phyloP scores from a whole-genome alignment of 1,284 basidiomycete genomes.

The Trichosporon asahii region DNA sequence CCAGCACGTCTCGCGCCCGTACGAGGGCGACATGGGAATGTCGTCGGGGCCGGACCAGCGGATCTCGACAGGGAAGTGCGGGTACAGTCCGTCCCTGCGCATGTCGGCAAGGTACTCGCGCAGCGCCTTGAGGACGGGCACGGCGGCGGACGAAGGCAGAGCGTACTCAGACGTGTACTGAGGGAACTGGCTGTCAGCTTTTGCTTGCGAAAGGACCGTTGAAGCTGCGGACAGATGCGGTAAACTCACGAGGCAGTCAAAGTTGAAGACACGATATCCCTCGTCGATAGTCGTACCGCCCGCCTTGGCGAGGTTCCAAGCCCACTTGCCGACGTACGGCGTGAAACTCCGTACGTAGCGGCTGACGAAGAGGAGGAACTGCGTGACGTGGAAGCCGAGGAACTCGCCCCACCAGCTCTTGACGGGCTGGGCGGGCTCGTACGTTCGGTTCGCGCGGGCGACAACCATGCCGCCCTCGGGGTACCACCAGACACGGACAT shows the following conservation, averaged over 20 bases:
- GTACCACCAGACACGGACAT: slow-evolving; percentile 95
- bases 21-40: slow-evolving; percentile 88
- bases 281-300: slow-evolving; percentile 60
- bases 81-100: slow-evolving; percentile 62
- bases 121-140: not conserved
- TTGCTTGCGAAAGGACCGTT: too few relatives aligned
- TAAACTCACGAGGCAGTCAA: slow-evolving; percentile 59
- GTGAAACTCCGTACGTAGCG: slow-evolving; percentile 46
- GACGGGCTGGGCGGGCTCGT: slow-evolving; percentile 58
- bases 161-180: slow-evolving; percentile 94
- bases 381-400: slow-evolving; percentile 72
- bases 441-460: slow-evolving; percentile 69
- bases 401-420: slow-evolving; percentile 59
- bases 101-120: not conserved
- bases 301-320: slow-evolving; percentile 45
- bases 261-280: slow-evolving; percentile 73
- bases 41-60: slow-evolving; percentile 84
- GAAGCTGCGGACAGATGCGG: too few relatives aligned
- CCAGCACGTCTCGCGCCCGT: slow-evolving; percentile 78
- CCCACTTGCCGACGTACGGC: slow-evolving; percentile 47
- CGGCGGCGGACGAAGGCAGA: slow-evolving; percentile 56
- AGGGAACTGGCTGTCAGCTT: slow-evolving; percentile 59
- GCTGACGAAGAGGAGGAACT: slow-evolving; percentile 68
- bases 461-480: slow-evolving; percentile 73
- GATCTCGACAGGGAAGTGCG: slow-evolving; percentile 92